Evolutionary conservation across 73 alveolate species (phyloP), one percentile per base, ranked within the genome.

Genomic region (Paramecium sexaurelia): DNA sequence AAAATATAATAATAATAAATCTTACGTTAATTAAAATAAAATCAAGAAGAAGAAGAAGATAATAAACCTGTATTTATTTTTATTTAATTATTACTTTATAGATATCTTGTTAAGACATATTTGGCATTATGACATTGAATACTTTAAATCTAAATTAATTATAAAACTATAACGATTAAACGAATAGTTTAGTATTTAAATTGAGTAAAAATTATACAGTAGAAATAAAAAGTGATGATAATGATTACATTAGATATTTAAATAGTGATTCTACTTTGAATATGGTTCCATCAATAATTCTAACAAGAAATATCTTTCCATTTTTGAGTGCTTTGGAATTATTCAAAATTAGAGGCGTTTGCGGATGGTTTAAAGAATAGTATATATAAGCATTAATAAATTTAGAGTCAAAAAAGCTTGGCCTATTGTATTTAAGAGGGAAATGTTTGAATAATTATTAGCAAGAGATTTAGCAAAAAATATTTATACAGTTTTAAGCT

Each of bases 311-410:
- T 1, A 78, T 78, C 37, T 45, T 78, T 36, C 90, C 68, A 40
- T 78, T 36, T 43, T 78, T 78, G 27, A 78, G 90, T 78, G 90
- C 90, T 41, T 78, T 78, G 3, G 90, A 78, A 45, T 24, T 78
- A 39, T 78, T 78, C 15, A 78, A 78, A 45, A 19, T 45, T 20
- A 78, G 90, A 78, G 45, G 39, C 13, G 90, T 78, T 19, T 78
- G 90, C 17, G 90, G 75, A 40, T 78, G 90, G 90, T 78, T 39
- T 19, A 78, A 45, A 45, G 71, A 37, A 9, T 41, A 78, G 87
- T 73, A 73, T 1, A 51, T 51, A 36, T n/a, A 11, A 27, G 4
- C n/a, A 11, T 20, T 6, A 36, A 27, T 22, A 36, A 3, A 73
- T 33, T 73, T 73, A 73, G 87, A 45, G 73, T 78, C 0, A 78